Percentiles rank a stretch among this genome's conserved stretches.
Conservation (phyloP, 495 filamentous ascomycete genomes). For the Xanthoparmelia taractica region DNA sequence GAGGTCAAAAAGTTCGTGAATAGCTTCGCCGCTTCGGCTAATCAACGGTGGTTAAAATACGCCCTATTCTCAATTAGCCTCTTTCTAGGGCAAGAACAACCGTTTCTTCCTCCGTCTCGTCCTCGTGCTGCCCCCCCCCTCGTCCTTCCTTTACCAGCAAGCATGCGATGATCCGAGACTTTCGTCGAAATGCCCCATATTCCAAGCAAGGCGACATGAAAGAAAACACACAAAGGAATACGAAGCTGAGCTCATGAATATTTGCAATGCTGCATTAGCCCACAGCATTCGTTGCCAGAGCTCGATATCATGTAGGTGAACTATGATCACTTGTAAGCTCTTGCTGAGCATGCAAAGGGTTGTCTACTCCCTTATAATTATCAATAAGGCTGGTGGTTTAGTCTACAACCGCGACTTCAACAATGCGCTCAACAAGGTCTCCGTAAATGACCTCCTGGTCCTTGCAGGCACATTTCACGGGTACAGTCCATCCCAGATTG, state of each 20-base stretch:
- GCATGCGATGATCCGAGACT: neutral
- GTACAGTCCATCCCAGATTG: slow-evolving; percentile 35
- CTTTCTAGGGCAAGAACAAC: neutral
- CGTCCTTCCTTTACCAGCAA: neutral
- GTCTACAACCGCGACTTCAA: slow-evolving; percentile 94
- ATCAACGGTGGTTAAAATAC: neutral
- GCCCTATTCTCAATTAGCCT: neutral
- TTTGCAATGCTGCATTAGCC: neutral
- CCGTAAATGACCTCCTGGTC: slow-evolving; percentile 89
- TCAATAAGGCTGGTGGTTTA: slow-evolving; percentile 95
- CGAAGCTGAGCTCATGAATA: neutral
- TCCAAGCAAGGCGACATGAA: neutral
- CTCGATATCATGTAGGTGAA: slow-evolving; percentile 6
- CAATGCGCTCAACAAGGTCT: slow-evolving; percentile 72
- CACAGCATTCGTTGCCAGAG: neutral
- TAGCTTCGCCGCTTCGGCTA: neutral
- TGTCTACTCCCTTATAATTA: slow-evolving; percentile 87
- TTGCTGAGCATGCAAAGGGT: slow-evolving; percentile 50
- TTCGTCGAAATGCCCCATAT: neutral
- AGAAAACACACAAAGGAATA: neutral
- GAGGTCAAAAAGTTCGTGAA: slow-evolving; percentile 7
- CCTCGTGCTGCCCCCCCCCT: no score
- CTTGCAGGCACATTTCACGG: slow-evolving; percentile 98
- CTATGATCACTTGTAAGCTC: neutral
- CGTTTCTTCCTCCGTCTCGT: no score